Evolutionary conservation across 2,329 filamentous ascomycete genomes (phyloP).

Genomic region (Coleophoma cylindrospora): DNA sequence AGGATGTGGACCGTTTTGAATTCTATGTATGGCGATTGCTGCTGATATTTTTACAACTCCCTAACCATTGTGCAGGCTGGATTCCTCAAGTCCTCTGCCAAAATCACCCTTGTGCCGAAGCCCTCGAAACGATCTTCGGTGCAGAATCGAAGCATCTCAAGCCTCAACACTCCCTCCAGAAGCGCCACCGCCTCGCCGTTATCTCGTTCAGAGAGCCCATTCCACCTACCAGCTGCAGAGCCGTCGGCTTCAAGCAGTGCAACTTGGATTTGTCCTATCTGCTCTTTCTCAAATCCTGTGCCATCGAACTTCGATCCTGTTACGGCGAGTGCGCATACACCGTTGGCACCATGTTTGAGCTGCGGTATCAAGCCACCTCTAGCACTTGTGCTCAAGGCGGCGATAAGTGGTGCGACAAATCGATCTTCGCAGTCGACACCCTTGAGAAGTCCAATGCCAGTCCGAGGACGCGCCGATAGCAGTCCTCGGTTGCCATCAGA

Average conservation of each 20-base stretch:
- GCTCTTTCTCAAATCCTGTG: conserved; percentile 88
- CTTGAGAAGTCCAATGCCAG: conserved; percentile 22
- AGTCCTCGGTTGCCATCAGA: conserved; percentile 12
- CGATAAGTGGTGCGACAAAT: conserved; percentile 69
- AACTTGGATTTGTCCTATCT: conserved; percentile 95
- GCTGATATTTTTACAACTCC: neutral
- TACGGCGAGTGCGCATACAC: conserved; percentile 72
- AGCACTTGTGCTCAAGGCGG: conserved; percentile 77
- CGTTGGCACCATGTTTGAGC: conserved; percentile 79
- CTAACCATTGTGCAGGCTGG: conserved; percentile 54
- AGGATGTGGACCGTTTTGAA: conserved; percentile 85
- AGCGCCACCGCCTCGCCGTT: conserved; percentile 42
- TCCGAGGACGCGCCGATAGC: conserved; percentile 17
- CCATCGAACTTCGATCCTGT: conserved; percentile 90
- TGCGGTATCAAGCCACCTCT: conserved; percentile 92
- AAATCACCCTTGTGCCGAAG: conserved; percentile 86
- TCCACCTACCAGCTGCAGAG: conserved; percentile 38
- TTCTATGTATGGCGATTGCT: conserved; percentile 61
- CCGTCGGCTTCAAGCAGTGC: conserved; percentile 52
- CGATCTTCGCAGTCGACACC: conserved; percentile 30
- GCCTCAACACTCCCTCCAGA: conserved; percentile 39
- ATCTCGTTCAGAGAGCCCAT: conserved; percentile 35
- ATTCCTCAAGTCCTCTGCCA: conserved; percentile 91
- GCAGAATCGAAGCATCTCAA: conserved; percentile 46
- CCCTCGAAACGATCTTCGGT: conserved; percentile 61